Evolutionary conservation across 2,329 filamentous ascomycete genomes (phyloP).

Genomic region (Cryoendolithus antarcticus): DNA sequence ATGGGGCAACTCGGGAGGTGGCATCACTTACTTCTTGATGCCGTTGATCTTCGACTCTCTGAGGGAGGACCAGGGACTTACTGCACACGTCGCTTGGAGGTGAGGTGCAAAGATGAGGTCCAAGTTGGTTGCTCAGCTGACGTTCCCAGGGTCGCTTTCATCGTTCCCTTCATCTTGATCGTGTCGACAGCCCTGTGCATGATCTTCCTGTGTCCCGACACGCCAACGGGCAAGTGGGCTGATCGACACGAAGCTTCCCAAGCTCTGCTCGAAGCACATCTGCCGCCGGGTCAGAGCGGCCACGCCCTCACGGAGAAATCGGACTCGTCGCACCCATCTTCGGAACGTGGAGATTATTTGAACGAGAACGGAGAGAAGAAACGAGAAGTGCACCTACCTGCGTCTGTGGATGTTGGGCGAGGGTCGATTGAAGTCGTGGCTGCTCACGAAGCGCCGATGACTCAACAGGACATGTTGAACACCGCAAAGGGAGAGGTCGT

Average conservation of each 20-base stretch:
- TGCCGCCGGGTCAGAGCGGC: background rate
- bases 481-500: slow-evolving; percentile 42
- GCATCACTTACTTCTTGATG: slow-evolving; percentile 83
- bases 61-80: too few relatives aligned
- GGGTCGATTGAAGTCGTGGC: slow-evolving; percentile 1
- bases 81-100: too few relatives aligned
- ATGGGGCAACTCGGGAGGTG: slow-evolving; percentile 72
- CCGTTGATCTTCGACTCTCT: slow-evolving; percentile 3
- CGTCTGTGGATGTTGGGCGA: slow-evolving; percentile 2
- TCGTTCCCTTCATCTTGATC: slow-evolving; percentile 68
- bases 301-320: too few relatives aligned
- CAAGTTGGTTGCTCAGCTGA: too few relatives aligned
- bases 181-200: slow-evolving; percentile 51
- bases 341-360: background rate
- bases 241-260: slow-evolving; percentile 46
- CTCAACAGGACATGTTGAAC: slow-evolving; percentile 2
- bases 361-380: slow-evolving; percentile 5
- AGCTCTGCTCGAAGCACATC: slow-evolving; percentile 3
- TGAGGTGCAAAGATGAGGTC: too few relatives aligned
- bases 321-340: too few relatives aligned
- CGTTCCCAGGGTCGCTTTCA: slow-evolving; percentile 50
- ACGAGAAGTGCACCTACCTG: background rate
- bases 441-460: slow-evolving; percentile 2
- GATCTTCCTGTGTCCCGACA: slow-evolving; percentile 62
- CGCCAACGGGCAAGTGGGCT: slow-evolving; percentile 65